Base-by-base conservation (phyloP, 345 rosid genomes). In the Acer campestre region DNA sequence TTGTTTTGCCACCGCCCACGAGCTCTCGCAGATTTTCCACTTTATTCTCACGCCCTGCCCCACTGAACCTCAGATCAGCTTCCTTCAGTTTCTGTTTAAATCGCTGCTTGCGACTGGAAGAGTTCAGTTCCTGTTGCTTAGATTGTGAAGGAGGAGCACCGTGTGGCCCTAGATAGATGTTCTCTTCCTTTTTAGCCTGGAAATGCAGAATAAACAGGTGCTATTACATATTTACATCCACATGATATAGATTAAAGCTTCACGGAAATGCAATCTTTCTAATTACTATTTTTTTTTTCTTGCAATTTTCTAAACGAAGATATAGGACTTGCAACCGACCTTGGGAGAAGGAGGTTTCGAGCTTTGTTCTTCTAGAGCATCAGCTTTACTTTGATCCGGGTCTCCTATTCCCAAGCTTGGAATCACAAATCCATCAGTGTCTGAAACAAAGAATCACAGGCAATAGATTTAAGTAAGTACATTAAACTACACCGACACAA, bases 371-470 rank as follows among this genome's bases (percentile, higher is more conserved):
- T 86, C 81, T 67, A 87, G 77, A 69, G 83, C 83, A 84, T 73
- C 80, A 59, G 62, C 72, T 55, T 77, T 83, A 2, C 68, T 82
- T 61, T 80, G 75, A 82, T 75, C 81, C 16, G 79, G 18, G 14
- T 83, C 86, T 58, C 77, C 92, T 56, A 89, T 82, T 80, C 87
- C 99, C 90, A 95, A 86, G 82, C 98, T 93, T 78, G 99, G 99
- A 75, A 95, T 91, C 90, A 95, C 97, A 70, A 92, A 95, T 82
- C 90, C 99, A 83, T 95, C 99, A 78, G 92, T 91, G 84, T 95
- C 99, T 93, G 75, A 17, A 31, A 79, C 53, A 80, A 76, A 75
- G 74, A 49, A 75, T 59, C 31, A 53, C 55, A 64, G 63, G 25
- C 42, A 75, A 69, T 13, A 29, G 61, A 61, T n/a, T 44, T 20